Conservation (phyloP, 2,329 filamentous ascomycete species). For the Fusarium globosum region DNA sequence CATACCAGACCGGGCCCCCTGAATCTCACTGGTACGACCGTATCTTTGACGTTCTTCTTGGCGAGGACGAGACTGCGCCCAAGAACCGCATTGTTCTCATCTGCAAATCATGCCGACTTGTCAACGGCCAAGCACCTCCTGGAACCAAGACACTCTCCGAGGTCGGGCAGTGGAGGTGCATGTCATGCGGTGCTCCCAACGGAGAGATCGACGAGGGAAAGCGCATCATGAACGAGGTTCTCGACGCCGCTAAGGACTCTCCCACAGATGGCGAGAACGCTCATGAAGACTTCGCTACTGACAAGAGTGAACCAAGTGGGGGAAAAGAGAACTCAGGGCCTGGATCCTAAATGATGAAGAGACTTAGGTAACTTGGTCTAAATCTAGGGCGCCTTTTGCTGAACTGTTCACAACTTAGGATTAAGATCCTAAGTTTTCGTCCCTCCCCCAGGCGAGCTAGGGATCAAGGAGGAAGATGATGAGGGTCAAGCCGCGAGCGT, state of each 20-base stretch:
- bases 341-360: neutral
- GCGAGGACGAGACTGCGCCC: conserved; percentile 92
- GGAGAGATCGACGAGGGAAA: conserved; percentile 82
- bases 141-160: conserved; percentile 82
- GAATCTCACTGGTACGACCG: conserved; percentile 90
- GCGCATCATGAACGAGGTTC: conserved; percentile 76
- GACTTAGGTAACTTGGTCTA: neutral
- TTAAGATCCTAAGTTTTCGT: neutral
- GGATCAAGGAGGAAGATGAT: conserved; percentile 20
- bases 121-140: conserved; percentile 95
- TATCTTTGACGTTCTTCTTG: conserved; percentile 89
- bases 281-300: conserved; percentile 3
- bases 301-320: neutral
- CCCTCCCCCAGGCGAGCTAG: neutral
- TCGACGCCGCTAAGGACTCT: conserved; percentile 47
- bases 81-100: conserved; percentile 93
- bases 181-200: conserved; percentile 84
- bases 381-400: neutral
- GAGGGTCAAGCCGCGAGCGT: conserved; percentile 40
- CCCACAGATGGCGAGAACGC: conserved; percentile 26
- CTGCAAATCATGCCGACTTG: conserved; percentile 82
- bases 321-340: neutral
- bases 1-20: conserved; percentile 38
- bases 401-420: neutral
- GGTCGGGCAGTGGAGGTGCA: conserved; percentile 88